Evolutionary conservation across 768 basidiomycete species (phyloP).

Genomic region (Suillus luteus): DNA sequence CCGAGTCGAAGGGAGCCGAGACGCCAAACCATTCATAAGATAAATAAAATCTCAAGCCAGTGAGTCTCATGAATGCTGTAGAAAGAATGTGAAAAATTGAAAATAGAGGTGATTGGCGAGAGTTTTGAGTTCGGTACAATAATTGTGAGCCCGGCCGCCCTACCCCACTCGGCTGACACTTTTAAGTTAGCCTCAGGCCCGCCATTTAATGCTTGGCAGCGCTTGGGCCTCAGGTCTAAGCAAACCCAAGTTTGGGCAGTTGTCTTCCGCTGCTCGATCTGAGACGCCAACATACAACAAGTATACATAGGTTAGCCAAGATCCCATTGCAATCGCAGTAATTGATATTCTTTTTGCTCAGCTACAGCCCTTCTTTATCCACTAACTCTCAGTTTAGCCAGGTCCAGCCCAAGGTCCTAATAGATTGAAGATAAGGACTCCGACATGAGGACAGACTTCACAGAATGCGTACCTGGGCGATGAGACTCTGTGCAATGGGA

Average conservation of each 20-base stretch:
- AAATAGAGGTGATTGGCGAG: conserved; percentile 2
- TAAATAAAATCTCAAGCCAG: conserved; percentile 11
- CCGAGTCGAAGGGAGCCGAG: conserved; percentile 41
- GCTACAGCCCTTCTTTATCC: not conserved
- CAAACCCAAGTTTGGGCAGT: not conserved
- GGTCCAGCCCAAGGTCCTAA: conserved; percentile 28
- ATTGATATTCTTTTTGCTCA: not conserved
- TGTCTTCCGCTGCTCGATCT: not conserved
- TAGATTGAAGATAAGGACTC: not conserved
- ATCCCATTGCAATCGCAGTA: not conserved
- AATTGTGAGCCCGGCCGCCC: not conserved
- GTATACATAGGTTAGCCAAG: not conserved
- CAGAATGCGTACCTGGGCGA: conserved; percentile 44
- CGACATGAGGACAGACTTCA: not conserved
- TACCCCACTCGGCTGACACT: not conserved
- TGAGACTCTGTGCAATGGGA: conserved; percentile 51
- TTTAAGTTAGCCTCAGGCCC: not conserved
- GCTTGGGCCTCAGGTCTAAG: not conserved
- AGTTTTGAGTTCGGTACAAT: not conserved
- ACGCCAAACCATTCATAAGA: conserved; percentile 36
- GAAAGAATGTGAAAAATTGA: not conserved
- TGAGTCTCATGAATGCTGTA: conserved; percentile 14
- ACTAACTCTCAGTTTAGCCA: not conserved
- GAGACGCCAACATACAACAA: not conserved
- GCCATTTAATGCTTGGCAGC: not conserved